These are phyloP conservation scores for Annulohypoxylon maeteangense DNA, from an alignment of 495 filamentous ascomycete species.

Conservation along the genomic window DNA sequence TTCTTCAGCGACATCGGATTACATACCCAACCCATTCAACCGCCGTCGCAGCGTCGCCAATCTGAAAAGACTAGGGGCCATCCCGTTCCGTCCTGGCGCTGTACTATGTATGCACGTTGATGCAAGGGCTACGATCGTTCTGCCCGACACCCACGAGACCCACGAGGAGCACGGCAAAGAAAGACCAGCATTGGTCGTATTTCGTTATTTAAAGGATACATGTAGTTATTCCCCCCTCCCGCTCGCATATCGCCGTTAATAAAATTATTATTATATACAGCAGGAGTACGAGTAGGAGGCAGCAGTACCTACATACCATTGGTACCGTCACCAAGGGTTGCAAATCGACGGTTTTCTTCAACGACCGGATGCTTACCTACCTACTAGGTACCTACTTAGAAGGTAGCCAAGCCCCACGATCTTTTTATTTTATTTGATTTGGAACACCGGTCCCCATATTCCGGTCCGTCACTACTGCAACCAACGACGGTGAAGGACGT, in stretches of 20 bases:
- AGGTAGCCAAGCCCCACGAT: conserved; percentile 25
- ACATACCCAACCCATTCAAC: conserved; percentile 34
- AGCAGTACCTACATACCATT: too few relatives aligned
- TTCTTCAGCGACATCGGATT: conserved; percentile 44
- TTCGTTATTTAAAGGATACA: conserved; percentile 13
- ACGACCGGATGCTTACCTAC: conserved; percentile 6
- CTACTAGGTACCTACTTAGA: background rate
- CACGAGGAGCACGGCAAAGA: conserved; percentile 22
- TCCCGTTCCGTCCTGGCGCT: conserved; percentile 39
- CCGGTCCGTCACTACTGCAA: conserved; percentile 13
- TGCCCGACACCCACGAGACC: conserved; percentile 16
- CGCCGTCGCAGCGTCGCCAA: conserved; percentile 31
- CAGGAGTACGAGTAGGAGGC: too few relatives aligned
- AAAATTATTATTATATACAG: too few relatives aligned
- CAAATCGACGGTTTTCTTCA: conserved; percentile 17
- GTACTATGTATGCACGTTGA: conserved; percentile 38
- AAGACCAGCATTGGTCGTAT: conserved; percentile 14
- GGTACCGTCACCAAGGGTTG: conserved; percentile 4
- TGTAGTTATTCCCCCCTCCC: conserved; percentile 15
- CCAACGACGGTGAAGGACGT: conserved; percentile 34
- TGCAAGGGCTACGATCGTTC: conserved; percentile 42
- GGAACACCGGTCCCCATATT: conserved; percentile 18
- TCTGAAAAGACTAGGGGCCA: conserved; percentile 35
- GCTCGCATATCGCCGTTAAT: conserved; percentile 11
- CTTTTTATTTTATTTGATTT: background rate